Base-by-base conservation (phyloP, 2,329 filamentous ascomycete genomes). In the Xylaria hypoxylon region DNA sequence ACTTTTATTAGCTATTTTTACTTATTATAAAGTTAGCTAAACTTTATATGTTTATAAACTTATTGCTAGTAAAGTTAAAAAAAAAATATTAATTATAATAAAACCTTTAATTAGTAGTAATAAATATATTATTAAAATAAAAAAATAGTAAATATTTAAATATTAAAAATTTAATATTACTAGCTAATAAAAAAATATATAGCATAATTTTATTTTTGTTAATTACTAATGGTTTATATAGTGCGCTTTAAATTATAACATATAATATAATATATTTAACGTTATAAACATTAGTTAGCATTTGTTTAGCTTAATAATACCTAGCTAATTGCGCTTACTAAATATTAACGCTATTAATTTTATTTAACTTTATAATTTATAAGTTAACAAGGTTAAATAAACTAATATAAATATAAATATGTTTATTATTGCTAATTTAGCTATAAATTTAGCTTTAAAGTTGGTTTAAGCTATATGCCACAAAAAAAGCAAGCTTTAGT, bases 91-190 rank as follows among this genome's bases (percentile, higher is more conserved):
- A 5, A 44, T 7, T 44, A n/a, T n/a, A 44, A 7, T 5, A n/a
- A n/a, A n/a, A n/a, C n/a, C n/a, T n/a, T n/a, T n/a, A n/a, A n/a
- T n/a, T n/a, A n/a, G n/a, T n/a, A n/a, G 40, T 44, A 7, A 3
- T 44, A n/a, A n/a, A 44, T n/a, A n/a, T 44, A 44, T 44, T n/a
- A 44, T 7, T 44, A 44, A n/a, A 44, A 44, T 44, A n/a, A n/a
- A n/a, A 3, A 44, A 7, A 44, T 44, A 44, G 17, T 44, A n/a
- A 44, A 44, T 44, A 44, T 44, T 44, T 44, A 44, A n/a, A n/a
- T n/a, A 44, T 44, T n/a, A n/a, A 7, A 44, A 7, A 44, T 44
- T 44, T n/a, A 44, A 44, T n/a, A n/a, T 44, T 5, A 7, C n/a
- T n/a, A n/a, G n/a, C n/a, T n/a, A n/a, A n/a, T n/a, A n/a, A n/a